phyloP scores from a whole-genome alignment of 129 eudicot species.

The Chrysanthemum lavandulifolium region DNA sequence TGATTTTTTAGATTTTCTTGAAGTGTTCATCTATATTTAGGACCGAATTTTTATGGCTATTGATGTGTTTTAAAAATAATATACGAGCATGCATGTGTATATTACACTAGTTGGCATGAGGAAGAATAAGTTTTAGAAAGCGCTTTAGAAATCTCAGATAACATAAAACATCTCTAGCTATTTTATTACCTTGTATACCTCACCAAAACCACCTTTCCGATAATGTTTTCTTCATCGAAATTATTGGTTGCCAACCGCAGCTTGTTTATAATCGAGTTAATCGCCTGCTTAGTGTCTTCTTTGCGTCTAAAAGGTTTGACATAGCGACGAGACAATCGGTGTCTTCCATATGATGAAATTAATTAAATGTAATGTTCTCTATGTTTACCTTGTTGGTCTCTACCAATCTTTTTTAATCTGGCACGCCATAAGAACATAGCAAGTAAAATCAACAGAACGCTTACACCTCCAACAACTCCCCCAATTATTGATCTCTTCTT shows the following conservation, averaged over 20 bases:
- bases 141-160: too few relatives aligned
- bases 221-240: neutral
- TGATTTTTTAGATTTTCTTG: too few relatives aligned
- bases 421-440: conserved; percentile 19
- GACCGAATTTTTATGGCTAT: too few relatives aligned
- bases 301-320: neutral
- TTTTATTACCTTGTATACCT: conserved; percentile 18
- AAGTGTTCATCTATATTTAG: too few relatives aligned
- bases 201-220: conserved; percentile 13
- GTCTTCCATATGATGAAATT: neutral
- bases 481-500: conserved; percentile 27
- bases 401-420: conserved; percentile 32
- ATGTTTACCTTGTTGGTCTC: conserved; percentile 22
- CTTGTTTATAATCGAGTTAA: neutral
- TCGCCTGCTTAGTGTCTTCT: too few relatives aligned
- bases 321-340: neutral
- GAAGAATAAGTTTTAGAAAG: too few relatives aligned
- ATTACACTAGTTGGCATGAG: too few relatives aligned
- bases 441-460: conserved; percentile 37
- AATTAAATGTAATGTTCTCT: neutral
- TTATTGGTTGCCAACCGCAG: conserved; percentile 15
- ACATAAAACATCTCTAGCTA: neutral
- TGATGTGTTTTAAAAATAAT: too few relatives aligned
- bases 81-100: too few relatives aligned
- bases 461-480: conserved; percentile 44